Percentiles rank a stretch among this genome's conserved stretches.
These are phyloP conservation scores for Trichomonas vaginalis DNA, from an alignment of 208 protist genomes.

Conservation along the genomic window DNA sequence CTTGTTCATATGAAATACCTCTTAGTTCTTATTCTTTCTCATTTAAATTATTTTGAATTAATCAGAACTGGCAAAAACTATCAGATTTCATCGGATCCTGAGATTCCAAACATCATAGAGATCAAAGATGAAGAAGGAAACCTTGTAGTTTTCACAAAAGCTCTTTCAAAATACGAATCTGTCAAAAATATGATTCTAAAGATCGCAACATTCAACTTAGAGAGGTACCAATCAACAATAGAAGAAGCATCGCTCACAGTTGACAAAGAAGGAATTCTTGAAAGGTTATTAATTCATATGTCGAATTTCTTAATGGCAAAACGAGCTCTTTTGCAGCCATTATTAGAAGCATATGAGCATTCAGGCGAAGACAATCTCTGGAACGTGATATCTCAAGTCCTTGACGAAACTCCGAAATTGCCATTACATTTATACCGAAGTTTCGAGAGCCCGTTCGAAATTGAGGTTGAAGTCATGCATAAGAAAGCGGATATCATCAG, in stretches of 20 bases:
- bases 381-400: not conserved
- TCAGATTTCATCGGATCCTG: not conserved
- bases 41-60: conserved; percentile 10
- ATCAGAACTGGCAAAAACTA: not conserved
- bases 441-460: not conserved
- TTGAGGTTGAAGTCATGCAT: not conserved
- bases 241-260: not conserved
- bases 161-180: not conserved
- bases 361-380: not conserved
- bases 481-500: too few relatives aligned
- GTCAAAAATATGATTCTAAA: not conserved
- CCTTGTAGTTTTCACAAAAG: not conserved
- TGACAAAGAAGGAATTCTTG: not conserved
- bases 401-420: not conserved
- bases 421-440: not conserved
- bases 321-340: not conserved
- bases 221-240: not conserved
- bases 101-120: not conserved
- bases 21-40: not conserved
- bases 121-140: not conserved
- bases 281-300: not conserved
- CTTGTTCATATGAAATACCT: not conserved
- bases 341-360: not conserved
- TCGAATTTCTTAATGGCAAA: not conserved
- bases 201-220: not conserved